phyloP scores from a whole-genome alignment of 305 asterid genomes.

The Fraxinus sp. region DNA sequence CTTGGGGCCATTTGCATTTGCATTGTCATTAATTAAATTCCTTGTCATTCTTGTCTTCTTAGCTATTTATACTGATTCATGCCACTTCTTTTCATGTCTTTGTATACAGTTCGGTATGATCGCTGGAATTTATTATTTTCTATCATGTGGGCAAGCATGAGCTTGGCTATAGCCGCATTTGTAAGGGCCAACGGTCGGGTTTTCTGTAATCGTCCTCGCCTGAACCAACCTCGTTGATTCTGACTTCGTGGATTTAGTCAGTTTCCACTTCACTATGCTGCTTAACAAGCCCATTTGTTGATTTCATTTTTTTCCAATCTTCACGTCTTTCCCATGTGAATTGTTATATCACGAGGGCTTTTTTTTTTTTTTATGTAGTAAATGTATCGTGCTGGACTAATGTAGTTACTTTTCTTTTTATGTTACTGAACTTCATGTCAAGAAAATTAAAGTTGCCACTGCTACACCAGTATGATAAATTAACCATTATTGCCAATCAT shows the following conservation, averaged over 20 bases:
- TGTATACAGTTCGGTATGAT: conserved; percentile 58
- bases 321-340: conserved; percentile 30
- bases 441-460: not conserved
- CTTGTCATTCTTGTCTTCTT: not conserved
- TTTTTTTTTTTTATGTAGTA: conserved; percentile 2
- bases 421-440: not conserved
- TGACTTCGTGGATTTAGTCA: conserved; percentile 14
- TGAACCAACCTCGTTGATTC: conserved; percentile 79
- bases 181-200: conserved; percentile 80
- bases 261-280: conserved; percentile 13
- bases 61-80: conserved; percentile 10
- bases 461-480: conserved; percentile 1
- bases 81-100: conserved; percentile 15
- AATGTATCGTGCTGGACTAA: not conserved
- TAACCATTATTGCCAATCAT: conserved; percentile 5
- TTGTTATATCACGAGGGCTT: not conserved
- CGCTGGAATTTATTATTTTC: conserved; percentile 70
- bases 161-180: conserved; percentile 71
- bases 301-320: conserved; percentile 21
- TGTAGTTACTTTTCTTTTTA: not conserved
- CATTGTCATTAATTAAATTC: not conserved
- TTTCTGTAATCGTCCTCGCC: conserved; percentile 96
- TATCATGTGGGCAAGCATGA: conserved; percentile 83
- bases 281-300: conserved; percentile 20
- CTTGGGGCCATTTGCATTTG: not conserved